phyloP scores from a whole-genome alignment of 257 asterid species.

The Cynanchum wilfordii region DNA sequence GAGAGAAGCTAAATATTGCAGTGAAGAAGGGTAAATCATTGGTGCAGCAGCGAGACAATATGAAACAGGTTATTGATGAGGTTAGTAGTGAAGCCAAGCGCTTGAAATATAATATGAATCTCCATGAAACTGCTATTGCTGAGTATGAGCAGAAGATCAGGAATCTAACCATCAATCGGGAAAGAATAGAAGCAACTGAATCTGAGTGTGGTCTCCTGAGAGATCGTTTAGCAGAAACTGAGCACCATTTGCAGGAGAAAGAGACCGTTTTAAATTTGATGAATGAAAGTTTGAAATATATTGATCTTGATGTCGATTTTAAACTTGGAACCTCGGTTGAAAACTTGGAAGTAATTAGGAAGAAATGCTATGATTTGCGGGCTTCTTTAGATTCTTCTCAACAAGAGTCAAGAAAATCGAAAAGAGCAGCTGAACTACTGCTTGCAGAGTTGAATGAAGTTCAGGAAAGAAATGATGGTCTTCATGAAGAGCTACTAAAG shows the following conservation, averaged over 20 bases:
- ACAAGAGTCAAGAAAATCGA: conserved; percentile 77
- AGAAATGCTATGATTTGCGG: conserved; percentile 43
- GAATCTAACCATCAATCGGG: conserved; percentile 46
- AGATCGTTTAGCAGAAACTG: conserved; percentile 56
- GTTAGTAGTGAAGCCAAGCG: conserved; percentile 54
- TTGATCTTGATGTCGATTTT: conserved; percentile 34
- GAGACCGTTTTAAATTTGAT: conserved; percentile 52
- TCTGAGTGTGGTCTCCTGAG: conserved; percentile 56
- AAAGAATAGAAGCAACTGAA: conserved; percentile 52
- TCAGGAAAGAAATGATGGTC: conserved; percentile 86
- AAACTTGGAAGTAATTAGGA: conserved; percentile 49
- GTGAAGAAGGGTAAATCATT: conserved; percentile 91
- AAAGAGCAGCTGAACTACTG: conserved; percentile 82
- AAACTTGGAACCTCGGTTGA: conserved; percentile 47
- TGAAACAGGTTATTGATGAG: conserved; percentile 77
- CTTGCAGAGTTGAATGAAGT: conserved; percentile 97
- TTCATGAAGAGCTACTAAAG: conserved; percentile 80
- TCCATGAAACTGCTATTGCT: conserved; percentile 41
- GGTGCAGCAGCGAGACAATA: conserved; percentile 81
- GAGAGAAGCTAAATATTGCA: conserved; percentile 86
- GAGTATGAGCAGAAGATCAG: conserved; percentile 52
- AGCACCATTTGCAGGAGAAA: conserved; percentile 48
- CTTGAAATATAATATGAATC: conserved; percentile 48
- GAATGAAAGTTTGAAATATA: conserved; percentile 41
- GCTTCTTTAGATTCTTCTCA: conserved; percentile 41